Evolutionary conservation across 2,329 filamentous ascomycete species (phyloP), one percentile per base, ranked within the genome.

Genomic region (Dichotomopilus funicola): DNA sequence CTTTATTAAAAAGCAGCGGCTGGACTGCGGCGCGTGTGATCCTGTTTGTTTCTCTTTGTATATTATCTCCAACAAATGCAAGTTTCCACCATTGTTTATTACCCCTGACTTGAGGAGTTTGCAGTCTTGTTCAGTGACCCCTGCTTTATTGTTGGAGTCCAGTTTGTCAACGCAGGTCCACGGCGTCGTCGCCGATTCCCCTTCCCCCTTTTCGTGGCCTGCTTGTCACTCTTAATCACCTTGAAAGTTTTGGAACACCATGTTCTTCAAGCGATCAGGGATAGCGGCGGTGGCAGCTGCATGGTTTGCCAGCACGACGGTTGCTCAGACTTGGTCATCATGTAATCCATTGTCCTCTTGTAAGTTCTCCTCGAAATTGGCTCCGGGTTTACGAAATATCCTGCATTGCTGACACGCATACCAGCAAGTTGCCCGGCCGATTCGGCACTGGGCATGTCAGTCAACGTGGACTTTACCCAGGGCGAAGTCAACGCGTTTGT

Each of bases 391-490:
- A 34, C 38, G 13, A 13, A 33, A 13, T n/a, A 49, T 5, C 6
- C 33, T 19, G 12, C 12, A n/a, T 44, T 41, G 36, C 60, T 62
- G 57, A 62, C 63, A 62, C 53, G 61, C 55, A 52, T 31, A 49
- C 55, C 65, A 65, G 72, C 75, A 74, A 78, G 74, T 57, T 97
- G 92, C 66, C 81, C 88, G 5, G 70, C 88, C 51, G 77, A 96
- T 68, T 83, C 88, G 6, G 92, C 91, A 0, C 81, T 97, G 4
- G 91, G 89, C 55, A 88, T 83, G 75, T 81, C 88, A n/a, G 85
- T 91, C 64, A 79, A 82, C 59, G 85, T 94, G 71, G 89, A 96
- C 74, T 95, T 97, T 72, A 86, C 82, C 37, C 75, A 87, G 61
- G 89, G 89, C 59, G 72, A 77, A 35, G 91, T 94, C 49, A 84